Evolutionary conservation across 2,329 filamentous ascomycete species (phyloP).

Genomic region (Sclerotinia sclerotiorum): DNA sequence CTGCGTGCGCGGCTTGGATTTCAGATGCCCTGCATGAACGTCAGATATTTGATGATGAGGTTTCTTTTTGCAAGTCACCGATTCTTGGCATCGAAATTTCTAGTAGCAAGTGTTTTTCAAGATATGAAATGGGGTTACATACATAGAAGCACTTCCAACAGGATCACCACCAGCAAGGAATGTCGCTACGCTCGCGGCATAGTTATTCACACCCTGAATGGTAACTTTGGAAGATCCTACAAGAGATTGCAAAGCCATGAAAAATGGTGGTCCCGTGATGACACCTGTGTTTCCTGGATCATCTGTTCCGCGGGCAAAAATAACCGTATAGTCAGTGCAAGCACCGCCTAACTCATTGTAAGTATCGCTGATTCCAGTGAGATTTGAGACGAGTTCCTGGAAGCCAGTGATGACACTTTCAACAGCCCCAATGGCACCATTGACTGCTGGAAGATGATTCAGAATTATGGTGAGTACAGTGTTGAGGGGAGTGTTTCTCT

Average conservation of each 20-base stretch:
- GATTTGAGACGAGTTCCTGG: constrained; percentile 29
- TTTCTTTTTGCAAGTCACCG: neutral
- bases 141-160: constrained; percentile 35
- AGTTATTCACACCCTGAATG: constrained; percentile 40
- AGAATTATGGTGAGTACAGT: constrained; percentile 33
- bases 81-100: neutral
- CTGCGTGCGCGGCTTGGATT: constrained; percentile 39
- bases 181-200: constrained; percentile 38
- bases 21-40: constrained; percentile 33
- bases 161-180: constrained; percentile 36
- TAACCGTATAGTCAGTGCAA: constrained; percentile 44
- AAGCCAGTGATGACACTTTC: constrained; percentile 31
- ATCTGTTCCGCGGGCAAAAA: constrained; percentile 51
- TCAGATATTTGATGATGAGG: constrained; percentile 12
- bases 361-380: constrained; percentile 33
- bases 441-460: constrained; percentile 31
- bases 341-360: constrained; percentile 34
- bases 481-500: constrained; percentile 32
- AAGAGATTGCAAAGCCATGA: constrained; percentile 32
- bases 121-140: constrained; percentile 10
- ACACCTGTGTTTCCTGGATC: constrained; percentile 50
- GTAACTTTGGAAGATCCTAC: constrained; percentile 30
- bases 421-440: constrained; percentile 30
- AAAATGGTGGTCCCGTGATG: constrained; percentile 40
- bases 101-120: neutral